Percentiles rank a stretch among this genome's conserved stretches.
Conservation (phyloP, 768 basidiomycete genomes). For the Suillus fuscotomentosus region DNA sequence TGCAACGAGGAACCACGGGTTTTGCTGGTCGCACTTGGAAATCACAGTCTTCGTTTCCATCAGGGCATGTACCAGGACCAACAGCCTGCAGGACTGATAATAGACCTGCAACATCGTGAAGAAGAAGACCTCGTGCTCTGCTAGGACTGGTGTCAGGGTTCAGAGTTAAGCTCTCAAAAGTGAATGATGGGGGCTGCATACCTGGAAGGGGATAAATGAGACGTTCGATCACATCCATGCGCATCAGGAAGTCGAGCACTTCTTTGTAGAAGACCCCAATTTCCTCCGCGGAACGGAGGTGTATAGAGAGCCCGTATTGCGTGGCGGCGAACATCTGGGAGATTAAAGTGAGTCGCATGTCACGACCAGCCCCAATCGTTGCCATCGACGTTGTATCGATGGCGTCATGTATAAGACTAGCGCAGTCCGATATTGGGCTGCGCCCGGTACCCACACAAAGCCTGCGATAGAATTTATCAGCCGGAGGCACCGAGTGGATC, state of each 20-base stretch:
- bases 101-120: conserved; percentile 40
- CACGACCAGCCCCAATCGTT: conserved; percentile 25
- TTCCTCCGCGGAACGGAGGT: conserved; percentile 23
- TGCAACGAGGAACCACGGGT: conserved; percentile 32
- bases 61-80: conserved; percentile 37
- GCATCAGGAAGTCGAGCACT: conserved; percentile 28
- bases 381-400: conserved; percentile 25
- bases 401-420: conserved; percentile 27
- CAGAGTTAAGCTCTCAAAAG: conserved; percentile 14
- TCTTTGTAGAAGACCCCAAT: conserved; percentile 35
- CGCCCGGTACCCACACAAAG: conserved; percentile 43
- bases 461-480: conserved; percentile 22
- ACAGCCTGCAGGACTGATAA: conserved; percentile 39
- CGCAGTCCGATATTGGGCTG: conserved; percentile 35
- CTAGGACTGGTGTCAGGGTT: conserved; percentile 36
- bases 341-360: conserved; percentile 36
- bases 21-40: conserved; percentile 12
- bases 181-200: conserved; percentile 16
- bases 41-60: conserved; percentile 24
- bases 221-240: conserved; percentile 37
- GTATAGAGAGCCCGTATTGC: conserved; percentile 31
- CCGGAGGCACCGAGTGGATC: conserved; percentile 1
- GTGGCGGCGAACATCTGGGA: conserved; percentile 35
- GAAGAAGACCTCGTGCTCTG: conserved; percentile 41
- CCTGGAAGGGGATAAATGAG: conserved; percentile 38